Percentiles rank a stretch among this genome's conserved stretches.
These are phyloP conservation scores for Fusarium sp. DNA, from an alignment of 2,329 filamentous ascomycete species.

Conservation along the genomic window DNA sequence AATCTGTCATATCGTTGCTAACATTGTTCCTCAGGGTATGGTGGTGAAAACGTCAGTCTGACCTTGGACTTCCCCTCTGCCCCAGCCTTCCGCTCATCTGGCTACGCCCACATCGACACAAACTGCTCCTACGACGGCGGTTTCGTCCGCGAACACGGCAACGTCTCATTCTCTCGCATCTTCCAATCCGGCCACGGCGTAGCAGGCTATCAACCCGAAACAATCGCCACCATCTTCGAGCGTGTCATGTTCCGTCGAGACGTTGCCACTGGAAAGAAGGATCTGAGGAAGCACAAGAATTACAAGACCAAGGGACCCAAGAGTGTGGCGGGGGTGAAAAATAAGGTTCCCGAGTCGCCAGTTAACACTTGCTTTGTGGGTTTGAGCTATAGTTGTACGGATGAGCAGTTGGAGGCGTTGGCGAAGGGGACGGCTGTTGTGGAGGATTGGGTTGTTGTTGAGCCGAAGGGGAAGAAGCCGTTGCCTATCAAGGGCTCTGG, in stretches of 20 bases:
- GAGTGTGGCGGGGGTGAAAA: constrained; percentile 67
- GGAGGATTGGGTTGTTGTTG: constrained; percentile 39
- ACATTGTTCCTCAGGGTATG: constrained; percentile 52
- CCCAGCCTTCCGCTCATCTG: constrained; percentile 71
- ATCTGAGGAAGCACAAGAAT: constrained; percentile 56
- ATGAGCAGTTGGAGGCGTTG: constrained; percentile 43
- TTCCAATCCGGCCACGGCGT: constrained; percentile 75
- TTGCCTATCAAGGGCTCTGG: neutral
- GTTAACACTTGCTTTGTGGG: constrained; percentile 72
- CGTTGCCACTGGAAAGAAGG: constrained; percentile 66
- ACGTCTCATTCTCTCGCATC: constrained; percentile 75
- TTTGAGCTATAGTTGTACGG: constrained; percentile 59
- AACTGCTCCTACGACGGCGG: constrained; percentile 77
- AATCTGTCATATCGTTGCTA: fast-evolving
- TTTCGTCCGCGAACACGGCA: constrained; percentile 81
- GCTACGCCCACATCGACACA: constrained; percentile 78
- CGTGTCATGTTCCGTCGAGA: constrained; percentile 69
- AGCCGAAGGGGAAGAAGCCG: constrained; percentile 23
- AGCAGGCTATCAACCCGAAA: constrained; percentile 70
- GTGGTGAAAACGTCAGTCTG: constrained; percentile 73
- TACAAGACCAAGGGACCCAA: constrained; percentile 59
- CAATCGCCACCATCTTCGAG: constrained; percentile 68
- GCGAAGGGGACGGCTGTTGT: constrained; percentile 37
- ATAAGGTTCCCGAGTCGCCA: constrained; percentile 62
- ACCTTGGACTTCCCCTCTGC: constrained; percentile 71